Evolutionary conservation across 768 basidiomycete species (phyloP), one percentile per base, ranked within the genome.

Genomic region (Dentipellis sp.): DNA sequence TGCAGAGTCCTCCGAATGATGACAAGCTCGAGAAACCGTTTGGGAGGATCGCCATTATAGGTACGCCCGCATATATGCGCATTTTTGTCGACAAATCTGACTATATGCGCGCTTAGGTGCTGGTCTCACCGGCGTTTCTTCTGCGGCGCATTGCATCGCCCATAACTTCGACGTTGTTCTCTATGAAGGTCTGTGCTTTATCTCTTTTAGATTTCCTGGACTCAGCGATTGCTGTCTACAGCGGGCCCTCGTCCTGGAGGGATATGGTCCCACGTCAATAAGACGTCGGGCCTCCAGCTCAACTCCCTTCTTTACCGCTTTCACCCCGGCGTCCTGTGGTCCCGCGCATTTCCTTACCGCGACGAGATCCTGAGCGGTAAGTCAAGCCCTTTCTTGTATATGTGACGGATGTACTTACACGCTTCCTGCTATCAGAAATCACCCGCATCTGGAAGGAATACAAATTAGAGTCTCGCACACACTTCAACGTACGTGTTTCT

Each of bases 91-190:
- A 19, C 29, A 22, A 3, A 53, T 3, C 29, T 49, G 10, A 29
- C 35, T 10, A 35, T 16, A 10, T 11, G 11, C 16, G 0, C 67
- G 79, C 52, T 70, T 80, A 50, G 78, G 78, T 8, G 75, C 77
- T 1, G 78, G 80, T 10, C 65, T 80, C 10, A 79, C 77, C 0
- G 78, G 79, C 17, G 65, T 81, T 12, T 78, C 76, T n/a, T 76
- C 75, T 23, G 79, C 77, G 34, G 78, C 78, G 63, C 75, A 80
- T 58, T 71, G 72, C 29, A 71, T 78, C 22, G 71, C 76, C 0
- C 78, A 80, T 57, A 75, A 76, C 16, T 80, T 80, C 56, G 78
- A 80, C 35, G 78, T 80, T 10, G 74, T 76, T 22, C 71, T 80
- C 2, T 79, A 71, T 60, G 79, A 80, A 49, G 63, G 69, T 68